Conservation (phyloP, 306 rosid species). For the Lathyrus oleraceus region DNA sequence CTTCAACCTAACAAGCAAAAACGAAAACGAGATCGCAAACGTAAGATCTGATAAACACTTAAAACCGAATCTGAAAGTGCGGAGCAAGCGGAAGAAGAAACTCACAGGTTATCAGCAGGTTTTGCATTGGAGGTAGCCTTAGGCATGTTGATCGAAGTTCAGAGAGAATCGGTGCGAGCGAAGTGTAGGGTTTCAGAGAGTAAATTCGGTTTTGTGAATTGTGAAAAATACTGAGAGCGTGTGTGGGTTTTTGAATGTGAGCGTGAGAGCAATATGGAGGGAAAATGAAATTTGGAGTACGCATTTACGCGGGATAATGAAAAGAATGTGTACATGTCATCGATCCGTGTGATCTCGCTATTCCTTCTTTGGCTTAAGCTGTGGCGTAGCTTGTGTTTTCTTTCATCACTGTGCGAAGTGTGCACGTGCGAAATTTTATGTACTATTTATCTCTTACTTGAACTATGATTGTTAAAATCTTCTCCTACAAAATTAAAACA, state of each 20-base stretch:
- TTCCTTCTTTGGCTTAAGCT: too few relatives aligned
- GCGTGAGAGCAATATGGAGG: slow-evolving; percentile 42
- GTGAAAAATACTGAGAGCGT: not conserved
- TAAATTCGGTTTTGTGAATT: not conserved
- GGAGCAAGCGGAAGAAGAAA: not conserved
- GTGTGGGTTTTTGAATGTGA: slow-evolving; percentile 21
- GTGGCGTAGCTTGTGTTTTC: too few relatives aligned
- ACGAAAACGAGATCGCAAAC: not conserved
- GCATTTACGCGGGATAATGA: slow-evolving; percentile 87
- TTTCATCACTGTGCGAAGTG: not conserved
- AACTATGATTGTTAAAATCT: too few relatives aligned
- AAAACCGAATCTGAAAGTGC: not conserved
- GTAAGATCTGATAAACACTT: not conserved
- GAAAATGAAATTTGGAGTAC: slow-evolving; percentile 40
- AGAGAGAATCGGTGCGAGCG: not conserved
- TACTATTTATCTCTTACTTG: too few relatives aligned
- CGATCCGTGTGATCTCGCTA: slow-evolving; percentile 45
- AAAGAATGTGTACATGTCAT: slow-evolving; percentile 47
- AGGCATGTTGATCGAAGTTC: slow-evolving; percentile 51
- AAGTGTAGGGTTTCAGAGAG: slow-evolving; percentile 18
- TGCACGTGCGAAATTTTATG: not conserved
- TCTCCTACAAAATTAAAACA: too few relatives aligned
- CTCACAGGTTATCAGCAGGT: slow-evolving; percentile 52
- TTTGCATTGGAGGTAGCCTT: slow-evolving; percentile 50
- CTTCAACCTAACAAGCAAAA: slow-evolving; percentile 53